These are phyloP conservation scores for Hymenotorrendiella dingleyae DNA, from an alignment of 2,329 filamentous ascomycete species.

Conservation along the genomic window DNA sequence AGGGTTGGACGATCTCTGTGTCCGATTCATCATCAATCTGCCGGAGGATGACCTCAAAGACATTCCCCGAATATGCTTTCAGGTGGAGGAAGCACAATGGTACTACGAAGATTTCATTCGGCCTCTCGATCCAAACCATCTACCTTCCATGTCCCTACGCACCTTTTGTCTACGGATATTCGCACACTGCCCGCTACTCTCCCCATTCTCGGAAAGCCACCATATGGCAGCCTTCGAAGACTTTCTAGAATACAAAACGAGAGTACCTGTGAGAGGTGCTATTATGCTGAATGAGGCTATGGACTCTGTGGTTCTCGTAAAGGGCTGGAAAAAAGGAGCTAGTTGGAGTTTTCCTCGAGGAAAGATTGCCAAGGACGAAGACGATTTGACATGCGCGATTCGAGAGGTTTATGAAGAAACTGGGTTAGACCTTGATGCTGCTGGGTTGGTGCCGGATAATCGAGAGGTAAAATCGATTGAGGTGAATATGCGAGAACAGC, in stretches of 20 bases:
- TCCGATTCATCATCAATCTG: constrained; percentile 96
- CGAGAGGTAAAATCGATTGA: constrained; percentile 77
- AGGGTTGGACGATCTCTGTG: constrained; percentile 97
- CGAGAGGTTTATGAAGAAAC: constrained; percentile 97
- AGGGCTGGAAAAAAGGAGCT: constrained; percentile 95
- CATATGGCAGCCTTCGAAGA: constrained; percentile 82
- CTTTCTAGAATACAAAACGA: constrained; percentile 90
- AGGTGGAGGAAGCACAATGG: constrained; percentile 99
- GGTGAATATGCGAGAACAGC: constrained; percentile 84
- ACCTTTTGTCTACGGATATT: constrained; percentile 88
- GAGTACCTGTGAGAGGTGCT: constrained; percentile 87
- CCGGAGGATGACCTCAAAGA: constrained; percentile 72
- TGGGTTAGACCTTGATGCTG: constrained; percentile 72
- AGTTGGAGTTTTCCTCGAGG: constrained; percentile 96
- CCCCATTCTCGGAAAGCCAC: constrained; percentile 69
- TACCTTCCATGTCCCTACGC: constrained; percentile 80
- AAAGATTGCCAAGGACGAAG: constrained; percentile 97
- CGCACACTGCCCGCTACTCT: constrained; percentile 85
- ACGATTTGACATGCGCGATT: constrained; percentile 87
- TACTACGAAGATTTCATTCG: constrained; percentile 99
- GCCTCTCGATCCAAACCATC: constrained; percentile 72
- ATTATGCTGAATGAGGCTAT: constrained; percentile 91
- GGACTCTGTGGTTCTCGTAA: constrained; percentile 89
- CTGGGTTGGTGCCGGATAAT: constrained; percentile 69
- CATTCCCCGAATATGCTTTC: constrained; percentile 86